A percentile compares a stretch with the other conserved stretches of the same genome.
Evolutionary conservation across 495 filamentous ascomycete genomes (phyloP).

Genomic region (Xylaria flabelliformis): DNA sequence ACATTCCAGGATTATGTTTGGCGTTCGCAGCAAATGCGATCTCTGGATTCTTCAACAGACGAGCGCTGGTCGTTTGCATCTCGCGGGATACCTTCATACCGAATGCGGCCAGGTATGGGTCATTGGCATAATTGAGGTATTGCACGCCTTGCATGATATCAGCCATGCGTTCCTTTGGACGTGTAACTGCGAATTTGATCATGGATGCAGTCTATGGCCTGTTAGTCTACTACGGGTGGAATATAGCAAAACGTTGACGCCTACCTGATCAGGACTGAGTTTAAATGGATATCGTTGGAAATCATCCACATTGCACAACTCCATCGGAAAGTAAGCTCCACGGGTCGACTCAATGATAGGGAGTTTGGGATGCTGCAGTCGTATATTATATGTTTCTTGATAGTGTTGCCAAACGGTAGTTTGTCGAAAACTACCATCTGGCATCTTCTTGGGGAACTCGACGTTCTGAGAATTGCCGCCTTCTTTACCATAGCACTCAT

Average conservation of each 20-base stretch:
- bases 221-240: conserved; percentile 3
- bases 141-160: conserved; percentile 69
- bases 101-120: conserved; percentile 70
- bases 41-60: conserved; percentile 72
- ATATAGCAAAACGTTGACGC: not conserved
- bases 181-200: conserved; percentile 82
- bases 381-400: conserved; percentile 64
- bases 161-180: conserved; percentile 65
- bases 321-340: conserved; percentile 76
- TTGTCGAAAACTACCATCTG: conserved; percentile 48
- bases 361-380: conserved; percentile 55
- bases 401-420: conserved; percentile 74
- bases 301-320: conserved; percentile 60
- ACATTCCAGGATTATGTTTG: conserved; percentile 59
- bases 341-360: conserved; percentile 76
- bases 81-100: conserved; percentile 67
- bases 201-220: conserved; percentile 67
- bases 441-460: conserved; percentile 63
- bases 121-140: conserved; percentile 70
- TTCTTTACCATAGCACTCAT: conserved; percentile 38
- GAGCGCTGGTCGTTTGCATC: conserved; percentile 70
- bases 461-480: conserved; percentile 60
- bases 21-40: conserved; percentile 64
- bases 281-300: conserved; percentile 84
- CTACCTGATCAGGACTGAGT: conserved; percentile 65